These are phyloP conservation scores for Ampelomyces quisqualis DNA, from an alignment of 2,329 filamentous ascomycete species.

Conservation along the genomic window DNA sequence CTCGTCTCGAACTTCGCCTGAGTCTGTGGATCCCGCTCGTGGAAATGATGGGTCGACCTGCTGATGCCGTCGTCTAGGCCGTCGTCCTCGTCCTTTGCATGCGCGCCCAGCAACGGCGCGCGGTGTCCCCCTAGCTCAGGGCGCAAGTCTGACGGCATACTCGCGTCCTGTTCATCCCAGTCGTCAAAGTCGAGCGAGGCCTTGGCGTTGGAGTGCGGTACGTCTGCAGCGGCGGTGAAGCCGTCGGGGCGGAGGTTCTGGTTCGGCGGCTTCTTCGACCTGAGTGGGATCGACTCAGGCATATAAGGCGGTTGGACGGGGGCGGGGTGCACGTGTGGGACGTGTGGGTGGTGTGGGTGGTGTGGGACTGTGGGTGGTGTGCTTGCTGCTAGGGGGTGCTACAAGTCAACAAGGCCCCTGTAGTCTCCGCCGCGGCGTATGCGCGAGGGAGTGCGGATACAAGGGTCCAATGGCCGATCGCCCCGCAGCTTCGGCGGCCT, in stretches of 20 bases:
- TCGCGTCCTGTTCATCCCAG: constrained; percentile 48
- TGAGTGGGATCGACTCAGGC: constrained; percentile 41
- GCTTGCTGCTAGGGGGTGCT: constrained; percentile 6
- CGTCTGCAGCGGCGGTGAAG: constrained; percentile 17
- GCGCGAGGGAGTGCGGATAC: background rate
- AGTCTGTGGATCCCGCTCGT: constrained; percentile 72
- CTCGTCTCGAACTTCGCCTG: constrained; percentile 66
- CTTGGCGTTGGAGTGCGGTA: no score
- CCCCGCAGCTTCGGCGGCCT: constrained; percentile 1
- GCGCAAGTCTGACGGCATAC: constrained; percentile 55
- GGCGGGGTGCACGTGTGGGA: constrained; percentile 19
- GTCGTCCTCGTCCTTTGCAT: constrained; percentile 38
- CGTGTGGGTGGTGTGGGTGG: constrained; percentile 5
- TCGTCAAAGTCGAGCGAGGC: constrained; percentile 47
- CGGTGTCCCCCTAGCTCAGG: constrained; percentile 45
- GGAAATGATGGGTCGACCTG: constrained; percentile 63
- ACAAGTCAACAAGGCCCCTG: constrained; percentile 1
- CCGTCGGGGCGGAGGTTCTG: constrained; percentile 19
- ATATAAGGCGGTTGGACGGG: constrained; percentile 35
- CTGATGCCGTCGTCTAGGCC: constrained; percentile 42
- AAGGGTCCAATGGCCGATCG: constrained; percentile 7
- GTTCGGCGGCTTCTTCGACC: constrained; percentile 28
- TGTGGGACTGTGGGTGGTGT: constrained; percentile 15
- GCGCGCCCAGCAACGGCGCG: constrained; percentile 54
- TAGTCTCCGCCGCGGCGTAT: background rate